Base-by-base conservation (phyloP, 2,329 filamentous ascomycete genomes). In the Ophiostoma perfectum region DNA sequence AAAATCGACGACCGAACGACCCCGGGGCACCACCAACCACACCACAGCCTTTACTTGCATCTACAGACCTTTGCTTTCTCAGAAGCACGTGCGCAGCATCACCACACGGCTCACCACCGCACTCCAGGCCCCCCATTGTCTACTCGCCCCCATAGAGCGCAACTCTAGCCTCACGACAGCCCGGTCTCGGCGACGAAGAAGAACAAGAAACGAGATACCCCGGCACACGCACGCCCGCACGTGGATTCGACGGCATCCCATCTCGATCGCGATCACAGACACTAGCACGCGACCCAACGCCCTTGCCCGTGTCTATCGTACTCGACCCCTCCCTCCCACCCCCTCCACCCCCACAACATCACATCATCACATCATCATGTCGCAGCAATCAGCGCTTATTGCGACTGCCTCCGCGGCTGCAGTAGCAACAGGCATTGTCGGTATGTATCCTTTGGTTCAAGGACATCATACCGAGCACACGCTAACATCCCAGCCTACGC, bases 401-500 rank as follows among this genome's bases (percentile, higher is more conserved):
- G 82, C 86, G 77, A 86, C 85, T 76, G 84, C 86, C 77, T 85
- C 85, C 69, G 82, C 86, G 75, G 86, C 85, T 75, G 86, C 85
- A 65, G 78, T 84, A 72, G 85, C 85, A 69, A 85, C 86, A 66
- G 86, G 84, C 72, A 72, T 88, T 67, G 75, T 88, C 74, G 86
- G 87, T 89, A 82, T 75, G 78, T 78, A 12, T 55, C 12, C 27
- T 27, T 36, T 27, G 27, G 27, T 27, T 27, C 27, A 27, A 27
- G 27, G 27, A 27, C 4, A 11, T 9, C 42, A 9, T 49, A n/a
- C 2, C 5, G 8, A 18, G 5, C 55, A 41, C 36, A 12, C 12
- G 39, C 39, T 63, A 63, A 63, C 39, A 63, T 6, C 3, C 39
- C 38, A 88, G 86, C 84, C 73, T 90, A 90, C 75, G 87, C 84